Evolutionary conservation across 2,329 filamentous ascomycete genomes (phyloP), one percentile per base, ranked within the genome.

Genomic region (Gnomoniopsis smithogilvyi): DNA sequence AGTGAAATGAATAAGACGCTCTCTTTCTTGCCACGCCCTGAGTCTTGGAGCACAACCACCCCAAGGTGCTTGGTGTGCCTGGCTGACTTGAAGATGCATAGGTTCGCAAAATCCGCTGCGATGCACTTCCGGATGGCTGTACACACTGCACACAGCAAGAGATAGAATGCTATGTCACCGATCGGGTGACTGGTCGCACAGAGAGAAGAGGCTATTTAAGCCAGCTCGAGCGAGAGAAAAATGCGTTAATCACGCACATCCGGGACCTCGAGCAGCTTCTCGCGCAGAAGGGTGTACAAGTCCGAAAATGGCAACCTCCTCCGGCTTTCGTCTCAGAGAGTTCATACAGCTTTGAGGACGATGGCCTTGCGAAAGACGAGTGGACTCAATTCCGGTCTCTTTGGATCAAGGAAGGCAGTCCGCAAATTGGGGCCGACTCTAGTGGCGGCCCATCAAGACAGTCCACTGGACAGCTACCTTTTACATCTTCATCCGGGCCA

Each of bases 91-190:
- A 8, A 14, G 36, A n/a, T 33, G 30, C 61, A 60, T 68, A 91
- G 89, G 80, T 92, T 59, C 86, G 92, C 66, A 96, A 96, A 75
- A 96, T 96, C 67, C 86, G 90, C 69, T 96, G 92, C 79, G 92
- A 96, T 76, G 88, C 87, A 56, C 80, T 89, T 45, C 85, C 89
- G 34, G 88, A 90, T 65, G 92, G 91, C 63, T 96, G 92, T 75
- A 91, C 90, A 62, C 89, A 91, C 67, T 96, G 92, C 76, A 77
- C 85, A 66, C 86, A 89, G 72, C 89, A 90, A 70, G 86, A 85
- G 64, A 85, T 89, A 66, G 84, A 90, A 68, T 96, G 92, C 75
- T 88, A 85, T 74, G 92, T 92, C 56, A 96, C 92, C 59, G 92
- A 96, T 72, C 87, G 92, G 66, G 91, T 95, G 68, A 93, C 90